A percentile compares a stretch with the other conserved stretches of the same genome.
Evolutionary conservation across 805 yeast species (phyloP).

Genomic region (Torulaspora delbrueckii): DNA sequence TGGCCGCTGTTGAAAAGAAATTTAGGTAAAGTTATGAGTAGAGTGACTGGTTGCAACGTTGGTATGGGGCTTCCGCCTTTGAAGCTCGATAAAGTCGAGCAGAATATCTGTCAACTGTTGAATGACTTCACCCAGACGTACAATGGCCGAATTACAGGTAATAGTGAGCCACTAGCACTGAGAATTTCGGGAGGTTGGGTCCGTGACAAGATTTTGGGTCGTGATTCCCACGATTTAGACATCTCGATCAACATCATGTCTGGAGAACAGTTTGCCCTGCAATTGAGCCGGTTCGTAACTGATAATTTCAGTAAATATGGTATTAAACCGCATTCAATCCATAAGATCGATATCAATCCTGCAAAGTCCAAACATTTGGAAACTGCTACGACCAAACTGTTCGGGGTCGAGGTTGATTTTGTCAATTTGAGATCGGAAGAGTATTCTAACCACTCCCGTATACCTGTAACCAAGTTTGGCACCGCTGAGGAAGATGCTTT

Average conservation of each 20-base stretch:
- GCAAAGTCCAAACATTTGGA: constrained; percentile 95
- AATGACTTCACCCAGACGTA: constrained; percentile 31
- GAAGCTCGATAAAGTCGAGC: constrained; percentile 23
- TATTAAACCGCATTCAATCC: constrained; percentile 44
- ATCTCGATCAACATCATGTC: constrained; percentile 81
- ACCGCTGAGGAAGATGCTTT: constrained; percentile 89
- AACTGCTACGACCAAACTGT: constrained; percentile 87
- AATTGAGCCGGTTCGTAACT: constrained; percentile 48
- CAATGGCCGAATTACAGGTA: constrained; percentile 11
- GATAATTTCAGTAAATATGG: constrained; percentile 34
- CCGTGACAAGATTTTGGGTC: constrained; percentile 82
- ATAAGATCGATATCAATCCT: constrained; percentile 86
- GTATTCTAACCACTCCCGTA: constrained; percentile 76
- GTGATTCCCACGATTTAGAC: constrained; percentile 80
- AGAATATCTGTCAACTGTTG: constrained; percentile 26
- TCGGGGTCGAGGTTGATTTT: constrained; percentile 83
- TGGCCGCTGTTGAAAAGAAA: neutral
- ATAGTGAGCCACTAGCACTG: constrained; percentile 20
- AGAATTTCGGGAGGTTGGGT: constrained; percentile 99
- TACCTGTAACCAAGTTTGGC: constrained; percentile 81
- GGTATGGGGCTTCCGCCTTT: constrained; percentile 12
- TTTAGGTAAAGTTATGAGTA: neutral
- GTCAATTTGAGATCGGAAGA: constrained; percentile 87
- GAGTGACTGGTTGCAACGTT: neutral
- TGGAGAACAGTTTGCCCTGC: constrained; percentile 80